Evolutionary conservation across 179 eudicot genomes (phyloP).

Genomic region (Beta corolliflora): DNA sequence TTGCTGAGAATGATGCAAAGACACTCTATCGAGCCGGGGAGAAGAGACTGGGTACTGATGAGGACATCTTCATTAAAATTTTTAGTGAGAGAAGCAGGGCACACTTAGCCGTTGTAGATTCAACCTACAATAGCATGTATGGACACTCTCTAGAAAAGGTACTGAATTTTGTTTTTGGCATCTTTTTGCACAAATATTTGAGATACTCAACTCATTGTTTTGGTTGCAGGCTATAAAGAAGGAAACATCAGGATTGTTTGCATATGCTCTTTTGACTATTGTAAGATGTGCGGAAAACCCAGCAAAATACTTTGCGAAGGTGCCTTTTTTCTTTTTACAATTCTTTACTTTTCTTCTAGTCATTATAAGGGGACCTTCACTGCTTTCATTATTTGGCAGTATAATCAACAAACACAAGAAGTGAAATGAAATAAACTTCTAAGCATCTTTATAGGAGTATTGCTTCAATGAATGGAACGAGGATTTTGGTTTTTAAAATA

Average conservation of each 20-base stretch:
- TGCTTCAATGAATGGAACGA: too few relatives aligned
- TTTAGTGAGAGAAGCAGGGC: slow-evolving; percentile 80
- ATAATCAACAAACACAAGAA: not conserved
- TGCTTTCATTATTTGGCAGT: not conserved
- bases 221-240: slow-evolving; percentile 71
- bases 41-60: slow-evolving; percentile 87
- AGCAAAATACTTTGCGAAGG: slow-evolving; percentile 81
- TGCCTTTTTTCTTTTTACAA: slow-evolving; percentile 12
- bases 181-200: not conserved
- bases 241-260: slow-evolving; percentile 77
- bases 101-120: slow-evolving; percentile 68
- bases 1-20: slow-evolving; percentile 72
- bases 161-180: not conserved
- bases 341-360: not conserved
- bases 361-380: not conserved
- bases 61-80: slow-evolving; percentile 61
- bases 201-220: slow-evolving; percentile 1
- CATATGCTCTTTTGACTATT: slow-evolving; percentile 62
- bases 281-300: slow-evolving; percentile 75
- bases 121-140: slow-evolving; percentile 55
- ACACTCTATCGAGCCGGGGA: slow-evolving; percentile 86
- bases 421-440: not conserved
- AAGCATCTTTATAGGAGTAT: too few relatives aligned
- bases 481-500: too few relatives aligned
- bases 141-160: slow-evolving; percentile 73